A percentile compares a stretch with the other conserved stretches of the same genome.
These are phyloP conservation scores for Russula brevipes DNA, from an alignment of 768 basidiomycete species.

Conservation along the genomic window DNA sequence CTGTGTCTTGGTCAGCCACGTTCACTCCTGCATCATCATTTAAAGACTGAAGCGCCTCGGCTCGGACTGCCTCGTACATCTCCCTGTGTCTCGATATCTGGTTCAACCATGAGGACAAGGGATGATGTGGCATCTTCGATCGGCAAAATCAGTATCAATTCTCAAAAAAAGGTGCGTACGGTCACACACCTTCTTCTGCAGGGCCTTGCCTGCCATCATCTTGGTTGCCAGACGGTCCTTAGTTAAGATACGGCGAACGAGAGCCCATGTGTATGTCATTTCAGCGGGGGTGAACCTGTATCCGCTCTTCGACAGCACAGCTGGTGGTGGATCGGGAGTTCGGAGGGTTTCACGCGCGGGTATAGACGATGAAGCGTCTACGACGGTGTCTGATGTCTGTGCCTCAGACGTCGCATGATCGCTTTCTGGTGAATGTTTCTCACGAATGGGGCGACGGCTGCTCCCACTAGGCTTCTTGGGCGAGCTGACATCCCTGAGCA, in stretches of 20 bases:
- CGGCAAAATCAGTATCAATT: neutral
- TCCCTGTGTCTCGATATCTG: conserved; percentile 35
- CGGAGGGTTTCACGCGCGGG: neutral
- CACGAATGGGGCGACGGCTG: neutral
- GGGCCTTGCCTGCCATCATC: neutral
- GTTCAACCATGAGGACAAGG: conserved; percentile 45
- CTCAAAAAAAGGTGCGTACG: neutral
- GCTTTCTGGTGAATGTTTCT: conserved; percentile 8
- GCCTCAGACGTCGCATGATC: conserved; percentile 9
- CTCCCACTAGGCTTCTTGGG: conserved; percentile 1
- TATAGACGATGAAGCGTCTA: neutral
- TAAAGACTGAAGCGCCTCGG: neutral
- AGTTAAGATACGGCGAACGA: conserved; percentile 15
- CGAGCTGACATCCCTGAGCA: conserved; percentile 32
- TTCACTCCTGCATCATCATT: neutral
- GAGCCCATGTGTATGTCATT: conserved; percentile 18
- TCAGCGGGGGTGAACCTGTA: conserved; percentile 21
- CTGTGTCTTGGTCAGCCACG: neutral
- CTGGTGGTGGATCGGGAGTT: conserved; percentile 13
- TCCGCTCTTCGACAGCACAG: conserved; percentile 12
- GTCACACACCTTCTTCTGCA: conserved; percentile 14
- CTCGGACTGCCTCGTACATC: conserved; percentile 44
- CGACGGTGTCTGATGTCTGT: conserved; percentile 12
- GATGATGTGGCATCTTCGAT: conserved; percentile 57
- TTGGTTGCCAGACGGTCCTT: conserved; percentile 5